phyloP scores from a whole-genome alignment of 2,329 filamentous ascomycete species.

The Ramularia endophylla region DNA sequence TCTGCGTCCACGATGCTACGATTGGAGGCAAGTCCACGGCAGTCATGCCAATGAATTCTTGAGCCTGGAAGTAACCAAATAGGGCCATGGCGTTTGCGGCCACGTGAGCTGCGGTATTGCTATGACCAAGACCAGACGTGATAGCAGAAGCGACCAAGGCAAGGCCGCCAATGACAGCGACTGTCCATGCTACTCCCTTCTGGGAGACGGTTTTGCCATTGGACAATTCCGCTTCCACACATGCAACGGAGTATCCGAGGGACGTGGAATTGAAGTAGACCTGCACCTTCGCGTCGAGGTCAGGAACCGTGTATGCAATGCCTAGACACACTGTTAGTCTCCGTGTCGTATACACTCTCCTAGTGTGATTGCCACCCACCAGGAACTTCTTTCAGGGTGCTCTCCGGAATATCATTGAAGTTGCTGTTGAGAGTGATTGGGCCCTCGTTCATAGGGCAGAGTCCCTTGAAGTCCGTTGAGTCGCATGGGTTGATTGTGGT shows the following conservation, averaged over 20 bases:
- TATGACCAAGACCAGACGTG: constrained; percentile 83
- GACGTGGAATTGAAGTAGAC: constrained; percentile 71
- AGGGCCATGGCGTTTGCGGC: constrained; percentile 91
- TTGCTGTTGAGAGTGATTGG: constrained; percentile 73
- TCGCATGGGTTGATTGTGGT: constrained; percentile 70
- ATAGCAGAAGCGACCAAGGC: constrained; percentile 80
- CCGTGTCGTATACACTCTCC: constrained; percentile 1
- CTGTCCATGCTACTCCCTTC: constrained; percentile 80
- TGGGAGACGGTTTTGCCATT: constrained; percentile 92
- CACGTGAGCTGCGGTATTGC: constrained; percentile 90
- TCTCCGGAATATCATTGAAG: constrained; percentile 48
- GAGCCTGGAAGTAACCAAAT: constrained; percentile 89
- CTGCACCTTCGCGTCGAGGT: constrained; percentile 79
- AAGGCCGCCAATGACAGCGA: constrained; percentile 79
- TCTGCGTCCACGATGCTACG: constrained; percentile 89
- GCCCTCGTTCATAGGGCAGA: constrained; percentile 88
- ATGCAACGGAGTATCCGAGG: constrained; percentile 64
- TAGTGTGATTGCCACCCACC: constrained; percentile 35
- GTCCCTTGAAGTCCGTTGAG: constrained; percentile 57
- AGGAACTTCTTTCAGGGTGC: constrained; percentile 62
- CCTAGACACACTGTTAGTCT: constrained; percentile 33
- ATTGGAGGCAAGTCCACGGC: constrained; percentile 78
- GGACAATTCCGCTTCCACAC: constrained; percentile 79
- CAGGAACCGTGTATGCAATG: constrained; percentile 84
- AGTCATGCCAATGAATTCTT: constrained; percentile 84